phyloP scores from a whole-genome alignment of 2,329 filamentous ascomycete species.

The Fusarium sp. region DNA sequence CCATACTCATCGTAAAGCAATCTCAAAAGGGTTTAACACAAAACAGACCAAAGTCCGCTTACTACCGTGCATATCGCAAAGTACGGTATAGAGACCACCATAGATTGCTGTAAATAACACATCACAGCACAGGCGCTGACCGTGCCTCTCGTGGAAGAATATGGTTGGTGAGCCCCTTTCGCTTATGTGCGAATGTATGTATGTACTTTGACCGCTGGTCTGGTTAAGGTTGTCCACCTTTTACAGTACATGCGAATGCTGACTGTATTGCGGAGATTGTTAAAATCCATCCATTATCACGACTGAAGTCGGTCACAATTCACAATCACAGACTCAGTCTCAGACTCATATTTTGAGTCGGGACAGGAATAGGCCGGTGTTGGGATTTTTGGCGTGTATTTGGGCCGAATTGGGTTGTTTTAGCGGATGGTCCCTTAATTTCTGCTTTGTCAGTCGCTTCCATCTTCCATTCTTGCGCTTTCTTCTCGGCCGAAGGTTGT shows the following conservation, averaged over 20 bases:
- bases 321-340: slow-evolving; percentile 1
- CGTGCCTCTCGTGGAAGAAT: slow-evolving; percentile 9
- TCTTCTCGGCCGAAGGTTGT: slow-evolving; percentile 30
- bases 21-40: slow-evolving; percentile 17
- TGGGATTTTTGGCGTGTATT: slow-evolving; percentile 3
- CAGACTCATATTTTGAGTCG: not conserved
- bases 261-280: slow-evolving; percentile 27
- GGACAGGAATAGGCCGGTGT: slow-evolving; percentile 8
- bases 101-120: slow-evolving; percentile 10
- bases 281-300: not conserved
- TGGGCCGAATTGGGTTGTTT: slow-evolving; percentile 16
- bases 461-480: not conserved
- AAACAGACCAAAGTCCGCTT: slow-evolving; percentile 16
- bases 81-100: slow-evolving; percentile 1
- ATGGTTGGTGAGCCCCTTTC: slow-evolving; percentile 14
- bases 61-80: not conserved
- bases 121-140: slow-evolving; percentile 10
- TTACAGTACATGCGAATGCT: not conserved
- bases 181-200: slow-evolving; percentile 13
- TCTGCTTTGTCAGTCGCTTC: slow-evolving; percentile 37
- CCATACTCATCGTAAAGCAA: slow-evolving; percentile 13
- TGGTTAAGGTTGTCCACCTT: slow-evolving; percentile 39
- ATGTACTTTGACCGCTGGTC: slow-evolving; percentile 31
- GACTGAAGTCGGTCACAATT: not conserved
- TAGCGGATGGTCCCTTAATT: slow-evolving; percentile 34